These are phyloP conservation scores for Immersiporthe knoxdaviesiana DNA, from an alignment of 2,329 filamentous ascomycete species.

Conservation along the genomic window DNA sequence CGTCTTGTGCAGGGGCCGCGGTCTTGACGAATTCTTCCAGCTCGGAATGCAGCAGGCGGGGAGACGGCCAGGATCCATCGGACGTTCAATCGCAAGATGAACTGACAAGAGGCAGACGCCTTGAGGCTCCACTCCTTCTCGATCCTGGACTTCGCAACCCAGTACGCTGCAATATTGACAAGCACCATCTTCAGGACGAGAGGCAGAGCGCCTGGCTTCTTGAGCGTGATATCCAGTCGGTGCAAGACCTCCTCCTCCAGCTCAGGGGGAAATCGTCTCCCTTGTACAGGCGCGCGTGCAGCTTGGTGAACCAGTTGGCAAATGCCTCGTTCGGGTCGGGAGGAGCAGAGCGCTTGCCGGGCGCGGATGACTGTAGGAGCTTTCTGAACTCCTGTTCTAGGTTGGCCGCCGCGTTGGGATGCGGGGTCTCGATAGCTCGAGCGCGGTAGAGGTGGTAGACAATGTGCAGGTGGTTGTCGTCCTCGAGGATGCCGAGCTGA, in stretches of 20 bases:
- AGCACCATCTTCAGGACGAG: slow-evolving; percentile 79
- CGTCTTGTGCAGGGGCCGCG: slow-evolving; percentile 49
- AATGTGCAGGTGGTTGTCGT: slow-evolving; percentile 78
- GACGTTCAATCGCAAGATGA: slow-evolving; percentile 76
- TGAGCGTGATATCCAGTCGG: slow-evolving; percentile 73
- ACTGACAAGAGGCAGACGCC: slow-evolving; percentile 58
- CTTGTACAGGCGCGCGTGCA: slow-evolving; percentile 84
- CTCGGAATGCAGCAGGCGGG: slow-evolving; percentile 69
- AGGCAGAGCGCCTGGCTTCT: slow-evolving; percentile 65
- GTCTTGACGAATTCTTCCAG: slow-evolving; percentile 56
- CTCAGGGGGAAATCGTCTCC: slow-evolving; percentile 75
- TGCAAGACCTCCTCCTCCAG: slow-evolving; percentile 84
- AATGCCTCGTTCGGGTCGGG: slow-evolving; percentile 67
- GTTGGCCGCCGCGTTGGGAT: slow-evolving; percentile 75
- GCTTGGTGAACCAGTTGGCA: slow-evolving; percentile 78
- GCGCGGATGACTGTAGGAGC: slow-evolving; percentile 45
- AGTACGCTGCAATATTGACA: slow-evolving; percentile 84
- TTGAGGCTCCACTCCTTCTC: slow-evolving; percentile 52
- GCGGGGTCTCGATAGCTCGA: slow-evolving; percentile 72
- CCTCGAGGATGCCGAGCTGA: slow-evolving; percentile 84
- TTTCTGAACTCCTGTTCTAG: slow-evolving; percentile 76
- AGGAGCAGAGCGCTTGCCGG: slow-evolving; percentile 39
- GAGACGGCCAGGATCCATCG: slow-evolving; percentile 75
- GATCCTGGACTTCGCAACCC: slow-evolving; percentile 66
- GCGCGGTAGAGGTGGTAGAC: slow-evolving; percentile 91